These are phyloP conservation scores for Hyparrhenia diplandra DNA, from an alignment of 176 grass and related monocot species.

Conservation along the genomic window DNA sequence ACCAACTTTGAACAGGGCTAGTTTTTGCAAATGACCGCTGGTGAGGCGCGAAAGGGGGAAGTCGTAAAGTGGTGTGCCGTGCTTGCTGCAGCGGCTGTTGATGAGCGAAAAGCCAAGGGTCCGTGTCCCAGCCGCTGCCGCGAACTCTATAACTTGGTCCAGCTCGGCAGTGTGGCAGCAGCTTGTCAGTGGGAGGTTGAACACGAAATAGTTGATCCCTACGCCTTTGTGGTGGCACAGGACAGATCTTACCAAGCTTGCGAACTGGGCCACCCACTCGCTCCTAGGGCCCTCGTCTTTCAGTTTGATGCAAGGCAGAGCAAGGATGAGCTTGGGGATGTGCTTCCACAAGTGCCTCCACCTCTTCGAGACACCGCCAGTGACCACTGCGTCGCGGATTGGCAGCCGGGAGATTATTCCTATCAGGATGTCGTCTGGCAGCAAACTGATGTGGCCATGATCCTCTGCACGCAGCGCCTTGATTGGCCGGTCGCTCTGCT, in stretches of 20 bases:
- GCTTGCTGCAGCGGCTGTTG: too few species aligned
- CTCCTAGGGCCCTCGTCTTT: too few species aligned
- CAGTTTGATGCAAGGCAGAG: too few species aligned
- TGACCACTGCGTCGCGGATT: background rate
- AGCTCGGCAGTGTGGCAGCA: background rate
- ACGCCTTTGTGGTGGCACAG: background rate
- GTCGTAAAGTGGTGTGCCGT: too few species aligned
- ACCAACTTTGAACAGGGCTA: too few species aligned
- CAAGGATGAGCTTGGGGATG: background rate
- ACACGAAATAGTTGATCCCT: background rate
- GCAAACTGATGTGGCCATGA: background rate
- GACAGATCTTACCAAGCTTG: background rate
- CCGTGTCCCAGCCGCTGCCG: too few species aligned
- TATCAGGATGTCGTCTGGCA: background rate
- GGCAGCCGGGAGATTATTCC: background rate
- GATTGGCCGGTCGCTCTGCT: too few species aligned
- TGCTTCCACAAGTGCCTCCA: background rate
- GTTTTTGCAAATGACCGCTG: too few species aligned
- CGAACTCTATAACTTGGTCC: too few species aligned
- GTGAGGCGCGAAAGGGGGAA: too few species aligned
- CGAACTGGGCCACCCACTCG: too few species aligned
- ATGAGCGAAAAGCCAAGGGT: too few species aligned
- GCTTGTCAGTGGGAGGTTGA: background rate
- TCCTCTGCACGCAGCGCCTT: background rate
- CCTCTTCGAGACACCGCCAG: background rate